A percentile compares a stretch with the other conserved stretches of the same genome.
These are phyloP conservation scores for Geranium rotundifolium DNA, from an alignment of 345 rosid species.

Conservation along the genomic window DNA sequence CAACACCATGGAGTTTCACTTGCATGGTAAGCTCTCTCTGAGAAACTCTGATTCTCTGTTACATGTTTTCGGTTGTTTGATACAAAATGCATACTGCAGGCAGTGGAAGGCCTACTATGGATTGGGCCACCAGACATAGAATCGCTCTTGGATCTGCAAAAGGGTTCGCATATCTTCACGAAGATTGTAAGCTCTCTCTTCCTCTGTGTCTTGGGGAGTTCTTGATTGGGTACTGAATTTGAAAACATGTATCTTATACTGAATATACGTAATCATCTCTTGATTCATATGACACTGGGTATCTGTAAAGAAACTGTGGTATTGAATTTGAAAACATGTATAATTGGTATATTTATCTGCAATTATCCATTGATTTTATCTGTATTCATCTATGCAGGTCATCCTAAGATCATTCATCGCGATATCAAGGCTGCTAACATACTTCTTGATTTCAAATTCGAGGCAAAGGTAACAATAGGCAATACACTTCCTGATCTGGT, in stretches of 20 bases:
- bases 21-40: conserved; percentile 36
- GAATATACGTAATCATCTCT: too few relatives aligned
- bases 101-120: conserved; percentile 63
- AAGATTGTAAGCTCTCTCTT: conserved; percentile 58
- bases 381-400: conserved; percentile 32
- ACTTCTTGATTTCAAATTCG: conserved; percentile 70
- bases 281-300: too few relatives aligned
- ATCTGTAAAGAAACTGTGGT: too few relatives aligned
- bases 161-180: conserved; percentile 93
- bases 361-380: too few relatives aligned
- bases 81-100: conserved; percentile 23
- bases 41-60: too few relatives aligned
- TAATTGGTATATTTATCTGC: too few relatives aligned
- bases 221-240: background rate
- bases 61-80: too few relatives aligned
- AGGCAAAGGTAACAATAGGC: conserved; percentile 55
- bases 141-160: conserved; percentile 87
- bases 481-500: too few relatives aligned
- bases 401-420: conserved; percentile 88
- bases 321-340: too few relatives aligned
- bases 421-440: conserved; percentile 88
- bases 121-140: conserved; percentile 58
- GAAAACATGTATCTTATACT: background rate
- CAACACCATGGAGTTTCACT: conserved; percentile 49
- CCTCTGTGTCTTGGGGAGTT: background rate